Evolutionary conservation across 1,284 basidiomycete genomes (phyloP).

Genomic region (Grifola frondosa): DNA sequence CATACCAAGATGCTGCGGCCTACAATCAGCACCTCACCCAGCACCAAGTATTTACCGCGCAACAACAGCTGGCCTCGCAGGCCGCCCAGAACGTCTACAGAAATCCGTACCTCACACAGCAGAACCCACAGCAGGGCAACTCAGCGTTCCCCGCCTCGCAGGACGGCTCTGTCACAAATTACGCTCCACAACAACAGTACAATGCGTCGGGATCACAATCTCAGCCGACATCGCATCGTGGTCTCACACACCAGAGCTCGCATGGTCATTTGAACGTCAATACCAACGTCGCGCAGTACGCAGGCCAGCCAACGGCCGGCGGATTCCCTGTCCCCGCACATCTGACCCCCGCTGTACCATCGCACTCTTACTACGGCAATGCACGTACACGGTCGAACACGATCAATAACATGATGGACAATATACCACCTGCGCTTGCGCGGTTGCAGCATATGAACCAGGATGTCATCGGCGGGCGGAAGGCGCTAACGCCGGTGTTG

Average conservation of each 20-base stretch:
- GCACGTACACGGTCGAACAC: slow-evolving; percentile 83
- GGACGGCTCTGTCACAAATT: slow-evolving; percentile 26
- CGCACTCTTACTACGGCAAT: slow-evolving; percentile 63
- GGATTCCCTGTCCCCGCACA: slow-evolving; percentile 33
- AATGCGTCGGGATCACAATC: slow-evolving; percentile 22
- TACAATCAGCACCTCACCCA: slow-evolving; percentile 95
- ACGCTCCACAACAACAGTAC: slow-evolving; percentile 35
- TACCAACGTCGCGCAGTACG: slow-evolving; percentile 43
- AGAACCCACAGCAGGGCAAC: slow-evolving; percentile 33
- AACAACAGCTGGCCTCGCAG: slow-evolving; percentile 68
- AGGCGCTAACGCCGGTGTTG: slow-evolving; percentile 83
- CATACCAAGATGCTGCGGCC: slow-evolving; percentile 89
- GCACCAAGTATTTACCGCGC: slow-evolving; percentile 91
- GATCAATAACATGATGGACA: slow-evolving; percentile 85
- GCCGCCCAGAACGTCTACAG: slow-evolving; percentile 65
- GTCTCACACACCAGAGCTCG: slow-evolving; percentile 48
- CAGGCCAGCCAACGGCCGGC: slow-evolving; percentile 34
- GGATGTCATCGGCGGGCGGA: slow-evolving; percentile 79
- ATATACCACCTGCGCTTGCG: slow-evolving; percentile 88
- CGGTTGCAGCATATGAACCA: slow-evolving; percentile 87
- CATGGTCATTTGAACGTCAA: slow-evolving; percentile 46
- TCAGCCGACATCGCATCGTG: slow-evolving; percentile 27
- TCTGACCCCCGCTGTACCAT: slow-evolving; percentile 53
- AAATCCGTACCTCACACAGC: slow-evolving; percentile 68
- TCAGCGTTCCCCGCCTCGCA: slow-evolving; percentile 25